Evolutionary conservation across 352 stramenopile species (phyloP).

Genomic region (Phytophthora cryptogea): DNA sequence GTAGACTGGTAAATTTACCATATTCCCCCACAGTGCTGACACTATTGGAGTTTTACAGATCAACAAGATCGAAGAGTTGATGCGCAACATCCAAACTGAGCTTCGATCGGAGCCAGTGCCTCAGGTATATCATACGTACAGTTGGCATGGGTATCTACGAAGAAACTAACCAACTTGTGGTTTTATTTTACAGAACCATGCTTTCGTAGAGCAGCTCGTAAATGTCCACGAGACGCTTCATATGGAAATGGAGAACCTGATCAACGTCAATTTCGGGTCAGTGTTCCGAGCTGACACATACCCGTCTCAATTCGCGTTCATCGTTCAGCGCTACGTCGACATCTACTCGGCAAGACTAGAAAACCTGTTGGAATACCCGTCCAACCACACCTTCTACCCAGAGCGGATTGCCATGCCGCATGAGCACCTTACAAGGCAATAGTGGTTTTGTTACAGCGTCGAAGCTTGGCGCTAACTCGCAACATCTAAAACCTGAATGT

Average conservation of each 20-base stretch:
- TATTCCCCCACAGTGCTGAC: background rate
- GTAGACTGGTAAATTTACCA: conserved; percentile 48
- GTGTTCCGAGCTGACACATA: conserved; percentile 87
- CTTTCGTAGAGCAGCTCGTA: conserved; percentile 65
- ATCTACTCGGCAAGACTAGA: conserved; percentile 87
- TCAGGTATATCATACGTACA: conserved; percentile 20
- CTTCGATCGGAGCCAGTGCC: conserved; percentile 43
- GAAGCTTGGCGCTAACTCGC: background rate
- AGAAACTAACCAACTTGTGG: background rate
- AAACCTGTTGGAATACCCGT: conserved; percentile 84
- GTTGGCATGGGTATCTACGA: background rate
- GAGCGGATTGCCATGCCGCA: conserved; percentile 66
- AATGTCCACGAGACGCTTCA: conserved; percentile 67
- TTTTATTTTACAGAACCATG: conserved; percentile 45
- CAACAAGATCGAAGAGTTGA: conserved; percentile 61
- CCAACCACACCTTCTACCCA: conserved; percentile 87
- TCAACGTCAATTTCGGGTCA: conserved; percentile 89
- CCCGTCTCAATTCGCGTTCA: conserved; percentile 87
- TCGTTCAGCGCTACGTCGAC: conserved; percentile 87
- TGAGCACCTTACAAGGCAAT: conserved; percentile 34
- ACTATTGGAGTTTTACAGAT: conserved; percentile 40
- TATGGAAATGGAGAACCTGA: conserved; percentile 73
- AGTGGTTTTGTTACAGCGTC: conserved; percentile 5
- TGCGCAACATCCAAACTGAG: conserved; percentile 69
- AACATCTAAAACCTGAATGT: no score